phyloP scores from a whole-genome alignment of 2,329 filamentous ascomycete species.

The Fusarium torulosum region DNA sequence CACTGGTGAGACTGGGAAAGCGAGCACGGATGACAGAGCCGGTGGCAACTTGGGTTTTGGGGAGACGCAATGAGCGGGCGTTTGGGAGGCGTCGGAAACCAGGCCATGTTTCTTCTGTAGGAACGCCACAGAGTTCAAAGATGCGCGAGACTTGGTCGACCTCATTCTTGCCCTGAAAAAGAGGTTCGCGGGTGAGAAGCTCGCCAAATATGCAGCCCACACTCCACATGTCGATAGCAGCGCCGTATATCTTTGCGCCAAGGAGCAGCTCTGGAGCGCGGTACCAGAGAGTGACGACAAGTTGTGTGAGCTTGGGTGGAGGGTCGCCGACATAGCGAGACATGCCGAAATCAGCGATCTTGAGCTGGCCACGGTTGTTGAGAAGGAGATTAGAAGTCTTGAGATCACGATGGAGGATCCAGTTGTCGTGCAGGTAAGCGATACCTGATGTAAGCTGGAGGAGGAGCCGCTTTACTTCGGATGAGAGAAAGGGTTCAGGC shows the following conservation, averaged over 20 bases:
- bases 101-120: constrained; percentile 86
- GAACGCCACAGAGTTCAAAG: constrained; percentile 89
- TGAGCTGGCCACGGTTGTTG: constrained; percentile 93
- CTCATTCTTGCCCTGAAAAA: constrained; percentile 91
- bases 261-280: constrained; percentile 90
- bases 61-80: constrained; percentile 81
- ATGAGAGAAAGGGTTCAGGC: constrained; percentile 91
- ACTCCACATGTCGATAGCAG: constrained; percentile 93
- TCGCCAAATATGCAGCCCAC: constrained; percentile 96
- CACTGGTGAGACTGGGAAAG: constrained; percentile 84
- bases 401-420: constrained; percentile 93
- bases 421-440: constrained; percentile 86
- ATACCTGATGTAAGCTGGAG: constrained; percentile 85
- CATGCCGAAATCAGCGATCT: constrained; percentile 98
- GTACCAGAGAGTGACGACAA: constrained; percentile 98
- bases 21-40: constrained; percentile 75
- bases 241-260: constrained; percentile 79
- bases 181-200: constrained; percentile 82
- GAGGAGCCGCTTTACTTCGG: constrained; percentile 91
- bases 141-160: constrained; percentile 90
- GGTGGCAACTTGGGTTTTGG: constrained; percentile 58
- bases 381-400: constrained; percentile 95
- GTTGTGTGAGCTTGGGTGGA: constrained; percentile 81
- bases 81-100: constrained; percentile 89
- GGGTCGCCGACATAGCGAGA: constrained; percentile 89